Evolutionary conservation across 1,284 basidiomycete species (phyloP).

Genomic region (Clitocybe nebularis): DNA sequence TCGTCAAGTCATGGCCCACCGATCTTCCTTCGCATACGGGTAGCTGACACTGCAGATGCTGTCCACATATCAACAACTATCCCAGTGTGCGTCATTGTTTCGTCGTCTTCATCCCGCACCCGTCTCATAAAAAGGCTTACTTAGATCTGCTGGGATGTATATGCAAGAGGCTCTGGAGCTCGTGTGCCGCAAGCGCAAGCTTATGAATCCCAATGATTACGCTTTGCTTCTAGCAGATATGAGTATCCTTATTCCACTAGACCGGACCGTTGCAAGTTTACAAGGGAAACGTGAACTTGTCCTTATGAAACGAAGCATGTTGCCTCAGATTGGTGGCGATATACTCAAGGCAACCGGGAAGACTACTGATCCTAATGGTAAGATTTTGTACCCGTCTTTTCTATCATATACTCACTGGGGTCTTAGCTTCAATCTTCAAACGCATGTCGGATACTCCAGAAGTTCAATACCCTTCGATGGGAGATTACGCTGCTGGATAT

Average conservation of each 20-base stretch:
- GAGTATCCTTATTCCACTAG: conserved; percentile 86
- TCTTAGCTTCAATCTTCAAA: conserved; percentile 86
- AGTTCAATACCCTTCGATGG: conserved; percentile 48
- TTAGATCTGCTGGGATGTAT: conserved; percentile 94
- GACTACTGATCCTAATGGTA: conserved; percentile 90
- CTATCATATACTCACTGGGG: conserved; percentile 3
- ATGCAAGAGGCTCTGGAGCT: conserved; percentile 93
- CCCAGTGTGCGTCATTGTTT: conserved; percentile 62
- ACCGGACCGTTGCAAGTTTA: conserved; percentile 92
- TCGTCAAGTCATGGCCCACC: conserved; percentile 71
- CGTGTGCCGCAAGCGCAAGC: conserved; percentile 73
- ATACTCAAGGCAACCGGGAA: conserved; percentile 54
- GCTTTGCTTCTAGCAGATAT: conserved; percentile 77
- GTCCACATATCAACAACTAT: conserved; percentile 85
- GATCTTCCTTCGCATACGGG: conserved; percentile 75
- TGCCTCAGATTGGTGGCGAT: conserved; percentile 69
- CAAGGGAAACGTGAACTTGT: conserved; percentile 85
- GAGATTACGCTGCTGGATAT: conserved; percentile 75
- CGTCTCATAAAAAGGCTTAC: conserved; percentile 4
- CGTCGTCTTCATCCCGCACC: background rate
- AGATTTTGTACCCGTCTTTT: conserved; percentile 19
- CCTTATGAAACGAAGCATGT: conserved; percentile 76
- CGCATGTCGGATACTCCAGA: conserved; percentile 75
- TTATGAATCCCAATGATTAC: conserved; percentile 77
- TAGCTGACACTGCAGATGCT: conserved; percentile 74